These are phyloP conservation scores for Fusarium sp. DNA, from an alignment of 2,329 filamentous ascomycete species.

Conservation along the genomic window DNA sequence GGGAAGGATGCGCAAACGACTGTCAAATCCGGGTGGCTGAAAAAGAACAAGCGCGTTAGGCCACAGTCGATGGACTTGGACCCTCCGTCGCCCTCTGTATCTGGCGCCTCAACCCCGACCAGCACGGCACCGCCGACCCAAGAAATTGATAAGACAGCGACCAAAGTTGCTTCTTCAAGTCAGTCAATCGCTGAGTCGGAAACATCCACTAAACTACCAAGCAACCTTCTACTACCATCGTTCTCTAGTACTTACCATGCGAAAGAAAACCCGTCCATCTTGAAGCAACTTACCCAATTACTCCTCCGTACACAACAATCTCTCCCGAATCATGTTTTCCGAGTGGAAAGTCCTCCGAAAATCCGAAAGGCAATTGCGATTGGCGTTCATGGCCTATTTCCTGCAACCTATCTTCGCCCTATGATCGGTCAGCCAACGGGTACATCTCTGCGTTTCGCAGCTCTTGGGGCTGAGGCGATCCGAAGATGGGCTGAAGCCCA, in stretches of 20 bases:
- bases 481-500: slow-evolving; percentile 83
- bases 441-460: slow-evolving; percentile 93
- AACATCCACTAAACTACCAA: slow-evolving; percentile 60
- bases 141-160: slow-evolving; percentile 33
- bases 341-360: slow-evolving; percentile 76
- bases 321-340: slow-evolving; percentile 79
- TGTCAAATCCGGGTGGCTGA: slow-evolving; percentile 54
- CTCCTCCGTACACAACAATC: slow-evolving; percentile 70
- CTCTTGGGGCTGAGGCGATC: slow-evolving; percentile 87
- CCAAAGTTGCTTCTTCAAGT: slow-evolving; percentile 41
- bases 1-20: slow-evolving; percentile 52
- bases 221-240: slow-evolving; percentile 78
- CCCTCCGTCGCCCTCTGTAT: slow-evolving; percentile 52
- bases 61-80: slow-evolving; percentile 66
- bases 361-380: slow-evolving; percentile 92
- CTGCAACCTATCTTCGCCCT: slow-evolving; percentile 86
- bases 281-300: slow-evolving; percentile 76
- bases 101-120: slow-evolving; percentile 46
- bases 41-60: slow-evolving; percentile 62
- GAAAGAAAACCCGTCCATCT: slow-evolving; percentile 77
- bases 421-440: slow-evolving; percentile 96
- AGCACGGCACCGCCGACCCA: slow-evolving; percentile 30
- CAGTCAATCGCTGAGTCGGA: slow-evolving; percentile 61
- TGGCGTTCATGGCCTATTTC: slow-evolving; percentile 94
- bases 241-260: slow-evolving; percentile 78